Evolutionary conservation across 2,329 filamentous ascomycete species (phyloP), one percentile per base, ranked within the genome.

Genomic region (Metarhizium sp.): DNA sequence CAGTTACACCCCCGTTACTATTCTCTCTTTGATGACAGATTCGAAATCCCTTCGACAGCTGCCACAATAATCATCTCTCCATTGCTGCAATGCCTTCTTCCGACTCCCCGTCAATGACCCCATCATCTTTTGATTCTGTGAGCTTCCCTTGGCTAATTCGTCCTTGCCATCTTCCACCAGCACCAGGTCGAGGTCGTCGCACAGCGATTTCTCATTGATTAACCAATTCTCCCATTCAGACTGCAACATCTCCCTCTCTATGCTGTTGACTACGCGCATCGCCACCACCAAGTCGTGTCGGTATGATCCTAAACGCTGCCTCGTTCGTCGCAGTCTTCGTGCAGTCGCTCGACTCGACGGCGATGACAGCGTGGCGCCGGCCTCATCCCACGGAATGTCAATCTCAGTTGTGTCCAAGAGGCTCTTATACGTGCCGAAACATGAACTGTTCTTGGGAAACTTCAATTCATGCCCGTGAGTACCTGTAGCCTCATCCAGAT

Each of bases 151-250:
- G 51, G 53, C 57, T 45, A 54, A 52, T 29, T 45, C 36, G 4
- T 58, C 59, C 48, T 59, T 55, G 4, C 65, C 59, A 46, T 66
- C 66, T 3, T 59, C 52, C 10, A 64, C 56, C 20, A 87, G 67
- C 63, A 78, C 69, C 36, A 65, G 66, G 30, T 75, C 72, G 6
- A 82, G 74, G 65, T 87, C 81, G 55, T 82, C 82, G 69, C 94
- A 99, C 51, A 88, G 81, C 38, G 77, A 71, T 60, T 84, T 86
- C 73, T 99, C 94, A 61, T 89, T 86, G 3, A 81, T 71, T 34
- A 97, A 78, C 92, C 92, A 99, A 60, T 89, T 88, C 73, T 96
- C 92, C 86, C 91, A 99, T 69, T 96, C 92, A 0, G 87, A 87
- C 64, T 84, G 81, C 54, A 97, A 71, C 68, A 96, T 86, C 69